phyloP scores from a whole-genome alignment of 352 stramenopile genomes.

The Pythium pyrilobum region DNA sequence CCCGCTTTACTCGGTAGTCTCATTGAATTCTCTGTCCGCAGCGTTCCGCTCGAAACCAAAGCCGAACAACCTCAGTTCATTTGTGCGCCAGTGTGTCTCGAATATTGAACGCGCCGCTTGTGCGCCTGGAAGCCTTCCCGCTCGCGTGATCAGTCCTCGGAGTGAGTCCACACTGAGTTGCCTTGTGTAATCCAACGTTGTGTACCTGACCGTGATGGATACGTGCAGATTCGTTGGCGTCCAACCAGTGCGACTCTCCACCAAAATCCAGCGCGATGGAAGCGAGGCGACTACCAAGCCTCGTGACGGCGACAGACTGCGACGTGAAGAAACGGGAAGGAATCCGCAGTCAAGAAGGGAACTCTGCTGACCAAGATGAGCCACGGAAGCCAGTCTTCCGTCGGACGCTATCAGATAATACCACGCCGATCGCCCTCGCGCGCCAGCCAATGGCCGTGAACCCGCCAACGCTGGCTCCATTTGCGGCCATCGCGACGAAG shows the following conservation, averaged over 20 bases:
- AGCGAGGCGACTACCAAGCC: constrained; percentile 2
- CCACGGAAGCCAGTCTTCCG: background rate
- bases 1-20: too few species aligned
- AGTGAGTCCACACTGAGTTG: constrained; percentile 2
- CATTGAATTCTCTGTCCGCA: background rate
- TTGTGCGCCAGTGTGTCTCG: constrained; percentile 55
- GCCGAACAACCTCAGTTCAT: constrained; percentile 63
- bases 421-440: background rate
- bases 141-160: constrained; percentile 3
- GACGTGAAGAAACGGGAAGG: background rate
- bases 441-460: background rate
- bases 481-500: constrained; percentile 1
- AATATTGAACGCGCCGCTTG: constrained; percentile 40
- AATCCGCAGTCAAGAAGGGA: background rate
- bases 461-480: constrained; percentile 3
- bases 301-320: constrained; percentile 12
- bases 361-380: background rate
- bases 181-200: background rate
- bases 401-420: constrained; percentile 4
- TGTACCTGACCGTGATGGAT: background rate
- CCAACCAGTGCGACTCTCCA: constrained; percentile 52
- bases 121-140: background rate
- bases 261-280: background rate
- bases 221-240: constrained; percentile 11
- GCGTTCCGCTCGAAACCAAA: constrained; percentile 17